These are phyloP conservation scores for Hermanozyma aechmeae DNA, from an alignment of 805 yeast species.

Conservation along the genomic window DNA sequence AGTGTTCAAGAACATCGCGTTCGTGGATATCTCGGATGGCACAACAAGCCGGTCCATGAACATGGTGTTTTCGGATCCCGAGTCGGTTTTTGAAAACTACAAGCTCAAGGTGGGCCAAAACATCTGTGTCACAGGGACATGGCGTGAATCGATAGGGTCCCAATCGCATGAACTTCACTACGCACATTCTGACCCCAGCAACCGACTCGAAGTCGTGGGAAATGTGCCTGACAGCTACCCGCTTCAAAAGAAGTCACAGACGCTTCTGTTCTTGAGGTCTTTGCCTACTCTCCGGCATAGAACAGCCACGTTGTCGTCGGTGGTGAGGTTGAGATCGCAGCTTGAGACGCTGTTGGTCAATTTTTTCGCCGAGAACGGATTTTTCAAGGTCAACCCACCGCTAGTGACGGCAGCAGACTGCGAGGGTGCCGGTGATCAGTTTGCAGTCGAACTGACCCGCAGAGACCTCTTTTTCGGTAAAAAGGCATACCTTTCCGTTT, in stretches of 20 bases:
- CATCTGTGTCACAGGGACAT: conserved; percentile 21
- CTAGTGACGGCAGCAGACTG: conserved; percentile 83
- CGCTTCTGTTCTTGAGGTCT: conserved; percentile 56
- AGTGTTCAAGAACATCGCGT: conserved; percentile 64
- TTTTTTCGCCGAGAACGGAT: conserved; percentile 46
- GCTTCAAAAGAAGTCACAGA: conserved; percentile 69
- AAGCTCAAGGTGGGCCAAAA: conserved; percentile 42
- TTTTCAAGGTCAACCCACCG: conserved; percentile 78
- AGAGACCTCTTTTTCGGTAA: conserved; percentile 51
- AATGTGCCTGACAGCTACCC: conserved; percentile 60
- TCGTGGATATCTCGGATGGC: conserved; percentile 78
- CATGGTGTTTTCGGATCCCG: conserved; percentile 31
- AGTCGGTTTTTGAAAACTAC: conserved; percentile 10
- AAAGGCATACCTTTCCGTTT: conserved; percentile 71
- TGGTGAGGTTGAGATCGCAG: conserved; percentile 64
- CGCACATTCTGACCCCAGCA: conserved; percentile 16
- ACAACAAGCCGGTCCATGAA: conserved; percentile 44
- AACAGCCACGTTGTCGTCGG: conserved; percentile 52
- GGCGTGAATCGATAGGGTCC: conserved; percentile 22
- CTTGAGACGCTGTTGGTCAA: conserved; percentile 44
- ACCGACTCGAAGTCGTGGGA: conserved; percentile 44
- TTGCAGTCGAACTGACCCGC: conserved; percentile 29
- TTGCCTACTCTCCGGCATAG: conserved; percentile 75
- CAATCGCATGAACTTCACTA: conserved; percentile 24
- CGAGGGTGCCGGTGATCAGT: conserved; percentile 96